A percentile compares a stretch with the other conserved stretches of the same genome.
phyloP scores from a whole-genome alignment of 805 yeast species.

The Candida loeiensis region DNA sequence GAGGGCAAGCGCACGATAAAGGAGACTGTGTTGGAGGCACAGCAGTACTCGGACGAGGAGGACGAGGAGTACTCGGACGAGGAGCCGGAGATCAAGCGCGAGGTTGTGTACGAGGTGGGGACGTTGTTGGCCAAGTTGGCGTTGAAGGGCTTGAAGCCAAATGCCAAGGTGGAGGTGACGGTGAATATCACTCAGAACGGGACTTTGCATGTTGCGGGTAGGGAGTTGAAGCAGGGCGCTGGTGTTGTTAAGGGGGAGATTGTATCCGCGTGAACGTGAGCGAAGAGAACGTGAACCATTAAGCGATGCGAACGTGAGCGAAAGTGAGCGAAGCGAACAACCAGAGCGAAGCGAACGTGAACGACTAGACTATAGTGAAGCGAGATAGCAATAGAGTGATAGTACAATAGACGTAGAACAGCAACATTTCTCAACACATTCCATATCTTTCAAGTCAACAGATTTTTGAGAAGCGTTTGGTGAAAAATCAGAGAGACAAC shows the following conservation, averaged over 20 bases:
- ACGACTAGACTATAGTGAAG: too few species aligned
- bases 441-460: too few species aligned
- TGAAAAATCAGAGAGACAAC: too few species aligned
- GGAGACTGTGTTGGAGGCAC: constrained; percentile 76
- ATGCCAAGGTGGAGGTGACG: constrained; percentile 64
- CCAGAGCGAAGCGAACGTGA: too few species aligned
- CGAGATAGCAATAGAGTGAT: too few species aligned
- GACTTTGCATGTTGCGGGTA: constrained; percentile 59
- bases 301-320: too few species aligned
- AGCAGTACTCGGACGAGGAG: constrained; percentile 50
- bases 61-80: constrained; percentile 58
- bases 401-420: too few species aligned
- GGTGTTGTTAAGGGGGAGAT: constrained; percentile 56
- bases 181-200: constrained; percentile 65
- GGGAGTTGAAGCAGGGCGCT: constrained; percentile 60
- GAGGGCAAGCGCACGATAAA: constrained; percentile 84
- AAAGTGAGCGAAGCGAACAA: too few species aligned
- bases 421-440: too few species aligned
- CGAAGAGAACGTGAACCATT: too few species aligned
- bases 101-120: constrained; percentile 70
- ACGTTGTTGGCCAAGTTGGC: constrained; percentile 74
- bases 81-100: constrained; percentile 84
- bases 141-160: constrained; percentile 63
- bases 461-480: too few species aligned
- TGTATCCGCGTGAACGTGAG: not conserved